Evolutionary conservation across 371 early-diverging fungal genomes (phyloP), one percentile per base, ranked within the genome.

Genomic region (Mortierella sp.): DNA sequence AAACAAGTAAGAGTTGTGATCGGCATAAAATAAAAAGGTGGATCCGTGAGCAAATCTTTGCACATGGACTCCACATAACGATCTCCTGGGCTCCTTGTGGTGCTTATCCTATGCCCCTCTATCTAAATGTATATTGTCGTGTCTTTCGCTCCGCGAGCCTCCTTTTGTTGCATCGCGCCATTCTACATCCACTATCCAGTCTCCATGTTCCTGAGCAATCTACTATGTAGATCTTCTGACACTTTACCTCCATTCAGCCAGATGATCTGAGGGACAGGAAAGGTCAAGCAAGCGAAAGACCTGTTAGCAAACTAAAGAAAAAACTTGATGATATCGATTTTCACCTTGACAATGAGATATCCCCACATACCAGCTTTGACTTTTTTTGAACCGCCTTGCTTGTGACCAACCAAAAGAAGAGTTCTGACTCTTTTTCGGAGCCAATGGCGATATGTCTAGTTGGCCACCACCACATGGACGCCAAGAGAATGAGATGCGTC

Each of bases 241-340:
- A 30, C 18, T 50, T 26, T 80, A 64, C 95, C 94, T 62, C 96
- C 96, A 77, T 96, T 96, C n/a, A 96, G 67, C 96, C 96, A 96
- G 51, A 95, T 86, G 45, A 96, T 83, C 93, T 92, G 81, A 25
- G 23, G 29, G 15, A 7, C 19, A n/a, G 9, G 48, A 37, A 28
- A 37, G n/a, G n/a, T n/a, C n/a, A n/a, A n/a, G n/a, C n/a, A 37
- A 37, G 37, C 37, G 46, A 55, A 58, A 15, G 16, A 18, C 44
- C 16, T 0, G 30, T 19, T 18, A 59, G 37, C 51, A 64, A 14
- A 46, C 3, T 18, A 29, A 9, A 61, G 44, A 29, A 44, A 37
- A n/a, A 30, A n/a, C n/a, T 29, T 59, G 1, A 23, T 44, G 4
- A 21, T 3, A 43, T 23, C 5, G 21, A n/a, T n/a, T n/a, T n/a